A percentile compares a stretch with the other conserved stretches of the same genome.
phyloP scores from a whole-genome alignment of 2,329 filamentous ascomycete genomes.

The Tricladium varicosporioides region DNA sequence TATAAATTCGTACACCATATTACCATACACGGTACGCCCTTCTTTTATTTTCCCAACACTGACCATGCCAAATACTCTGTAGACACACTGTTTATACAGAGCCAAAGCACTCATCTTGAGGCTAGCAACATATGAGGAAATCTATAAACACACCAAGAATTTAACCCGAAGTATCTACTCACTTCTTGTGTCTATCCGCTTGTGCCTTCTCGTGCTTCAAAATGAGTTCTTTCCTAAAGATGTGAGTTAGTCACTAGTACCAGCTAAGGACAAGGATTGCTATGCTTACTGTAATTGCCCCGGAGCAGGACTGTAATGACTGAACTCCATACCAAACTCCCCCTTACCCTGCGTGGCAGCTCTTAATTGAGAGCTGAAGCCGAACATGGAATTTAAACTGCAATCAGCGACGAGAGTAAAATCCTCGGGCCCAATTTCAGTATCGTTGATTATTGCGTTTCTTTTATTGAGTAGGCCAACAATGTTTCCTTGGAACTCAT shows the following conservation, averaged over 20 bases:
- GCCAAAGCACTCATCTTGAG: not conserved
- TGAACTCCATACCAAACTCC: constrained; percentile 98
- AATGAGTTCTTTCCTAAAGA: constrained; percentile 59
- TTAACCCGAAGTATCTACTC: constrained; percentile 11
- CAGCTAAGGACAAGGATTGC: not conserved
- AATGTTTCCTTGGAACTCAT: constrained; percentile 96
- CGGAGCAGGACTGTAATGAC: constrained; percentile 86
- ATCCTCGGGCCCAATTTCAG: constrained; percentile 89
- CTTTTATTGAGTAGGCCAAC: constrained; percentile 96
- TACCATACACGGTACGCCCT: constrained; percentile 10
- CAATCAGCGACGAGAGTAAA: constrained; percentile 92
- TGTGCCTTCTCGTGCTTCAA: constrained; percentile 66
- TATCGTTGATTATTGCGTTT: constrained; percentile 91
- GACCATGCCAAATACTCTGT: not conserved
- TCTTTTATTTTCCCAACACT: constrained; percentile 4
- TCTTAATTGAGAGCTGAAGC: constrained; percentile 86
- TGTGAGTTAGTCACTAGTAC: not conserved
- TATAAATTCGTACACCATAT: constrained; percentile 17
- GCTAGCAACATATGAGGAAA: constrained; percentile 3
- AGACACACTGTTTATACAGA: not conserved
- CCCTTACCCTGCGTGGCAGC: constrained; percentile 97
- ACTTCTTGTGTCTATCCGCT: constrained; percentile 47
- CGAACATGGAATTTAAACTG: constrained; percentile 96
- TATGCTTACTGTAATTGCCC: constrained; percentile 79
- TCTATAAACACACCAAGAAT: constrained; percentile 14